These are phyloP conservation scores for Crotalaria pallida DNA, from an alignment of 306 rosid genomes.

Conservation along the genomic window DNA sequence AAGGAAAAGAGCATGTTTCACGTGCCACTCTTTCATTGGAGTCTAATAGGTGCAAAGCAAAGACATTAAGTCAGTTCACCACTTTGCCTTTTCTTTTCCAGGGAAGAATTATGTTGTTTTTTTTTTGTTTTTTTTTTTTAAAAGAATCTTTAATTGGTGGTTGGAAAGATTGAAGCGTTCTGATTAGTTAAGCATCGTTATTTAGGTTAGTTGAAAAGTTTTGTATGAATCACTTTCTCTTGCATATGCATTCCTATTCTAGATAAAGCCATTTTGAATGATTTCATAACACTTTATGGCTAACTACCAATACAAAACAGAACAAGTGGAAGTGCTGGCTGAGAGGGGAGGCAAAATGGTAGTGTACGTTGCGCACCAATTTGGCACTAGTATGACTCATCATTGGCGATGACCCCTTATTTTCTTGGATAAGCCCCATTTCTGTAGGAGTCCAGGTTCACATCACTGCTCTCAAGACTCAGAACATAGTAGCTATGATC, in stretches of 20 bases:
- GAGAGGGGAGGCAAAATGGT: neutral
- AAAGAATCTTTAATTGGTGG: neutral
- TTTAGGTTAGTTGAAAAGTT: slow-evolving; percentile 22
- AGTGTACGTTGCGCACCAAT: slow-evolving; percentile 10
- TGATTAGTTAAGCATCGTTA: slow-evolving; percentile 1
- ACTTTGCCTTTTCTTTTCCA: slow-evolving; percentile 1
- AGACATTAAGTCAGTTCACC: slow-evolving; percentile 30
- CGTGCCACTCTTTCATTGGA: neutral
- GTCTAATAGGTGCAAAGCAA: slow-evolving; percentile 20
- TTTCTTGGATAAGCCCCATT: neutral
- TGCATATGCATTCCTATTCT: slow-evolving; percentile 19
- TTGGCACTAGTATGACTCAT: slow-evolving; percentile 24
- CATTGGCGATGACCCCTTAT: neutral
- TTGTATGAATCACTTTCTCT: neutral
- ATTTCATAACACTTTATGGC: slow-evolving; percentile 16
- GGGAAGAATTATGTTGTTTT: neutral
- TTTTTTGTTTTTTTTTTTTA: too few relatives aligned
- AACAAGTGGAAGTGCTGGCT: slow-evolving; percentile 15
- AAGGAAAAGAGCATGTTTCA: neutral
- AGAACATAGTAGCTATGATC: neutral
- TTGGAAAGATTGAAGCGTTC: neutral
- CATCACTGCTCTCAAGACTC: slow-evolving; percentile 19
- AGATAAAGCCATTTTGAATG: slow-evolving; percentile 16
- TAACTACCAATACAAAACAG: slow-evolving; percentile 19
- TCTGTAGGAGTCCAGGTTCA: neutral